These are phyloP conservation scores for Punica granatum DNA, from an alignment of 345 rosid genomes.

Conservation along the genomic window DNA sequence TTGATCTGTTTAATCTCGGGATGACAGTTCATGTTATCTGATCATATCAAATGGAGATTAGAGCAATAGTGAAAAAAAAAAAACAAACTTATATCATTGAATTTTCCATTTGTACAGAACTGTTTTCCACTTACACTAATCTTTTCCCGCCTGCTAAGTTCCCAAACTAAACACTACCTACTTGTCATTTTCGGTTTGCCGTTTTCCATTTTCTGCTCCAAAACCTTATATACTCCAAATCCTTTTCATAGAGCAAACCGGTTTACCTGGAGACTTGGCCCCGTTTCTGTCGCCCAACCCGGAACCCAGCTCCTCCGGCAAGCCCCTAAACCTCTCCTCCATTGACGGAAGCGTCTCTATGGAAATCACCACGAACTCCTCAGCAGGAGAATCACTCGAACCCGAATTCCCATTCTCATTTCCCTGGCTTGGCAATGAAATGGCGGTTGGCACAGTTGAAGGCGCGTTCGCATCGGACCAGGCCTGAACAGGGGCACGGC, in stretches of 20 bases:
- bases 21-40: no score
- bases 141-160: not conserved
- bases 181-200: not conserved
- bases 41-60: no score
- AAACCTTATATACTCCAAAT: conserved; percentile 19
- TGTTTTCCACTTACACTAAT: not conserved
- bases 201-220: no score
- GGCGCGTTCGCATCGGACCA: not conserved
- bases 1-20: no score
- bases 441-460: not conserved
- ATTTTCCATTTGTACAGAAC: not conserved
- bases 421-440: not conserved
- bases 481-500: conserved; percentile 44
- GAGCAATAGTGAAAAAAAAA: no score
- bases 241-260: conserved; percentile 26
- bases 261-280: conserved; percentile 23
- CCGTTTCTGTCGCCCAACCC: conserved; percentile 7
- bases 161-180: not conserved
- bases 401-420: not conserved
- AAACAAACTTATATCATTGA: no score
- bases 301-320: conserved; percentile 12
- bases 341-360: not conserved
- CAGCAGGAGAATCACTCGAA: not conserved
- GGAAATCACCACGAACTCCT: no score
- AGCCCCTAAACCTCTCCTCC: conserved; percentile 11